These are phyloP conservation scores for Aegilops speltoides DNA, from an alignment of 176 grass and related monocot species.

Conservation along the genomic window DNA sequence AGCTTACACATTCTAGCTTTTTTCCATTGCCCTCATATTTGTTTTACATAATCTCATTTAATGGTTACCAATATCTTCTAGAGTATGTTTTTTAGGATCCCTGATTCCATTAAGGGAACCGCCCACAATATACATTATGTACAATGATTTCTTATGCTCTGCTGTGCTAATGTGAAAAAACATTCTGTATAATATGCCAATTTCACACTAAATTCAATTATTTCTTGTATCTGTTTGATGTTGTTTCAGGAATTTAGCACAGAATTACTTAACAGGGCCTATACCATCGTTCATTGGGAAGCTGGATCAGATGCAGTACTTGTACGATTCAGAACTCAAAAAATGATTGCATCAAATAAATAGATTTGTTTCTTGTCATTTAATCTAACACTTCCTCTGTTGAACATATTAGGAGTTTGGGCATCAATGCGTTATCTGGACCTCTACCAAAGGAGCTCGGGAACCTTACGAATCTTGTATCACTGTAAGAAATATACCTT, in stretches of 20 bases:
- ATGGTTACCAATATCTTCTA: neutral
- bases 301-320: slow-evolving; percentile 62
- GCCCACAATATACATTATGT: neutral
- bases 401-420: slow-evolving; percentile 50
- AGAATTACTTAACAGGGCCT: slow-evolving; percentile 72
- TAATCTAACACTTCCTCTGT: neutral
- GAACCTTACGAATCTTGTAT: slow-evolving; percentile 50
- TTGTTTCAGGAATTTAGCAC: slow-evolving; percentile 52
- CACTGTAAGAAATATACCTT: slow-evolving; percentile 46
- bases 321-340: slow-evolving; percentile 36
- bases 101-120: neutral
- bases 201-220: neutral
- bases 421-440: slow-evolving; percentile 81
- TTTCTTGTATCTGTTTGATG: neutral
- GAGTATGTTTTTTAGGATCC: neutral
- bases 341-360: neutral
- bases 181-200: neutral
- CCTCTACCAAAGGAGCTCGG: slow-evolving; percentile 80
- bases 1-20: neutral
- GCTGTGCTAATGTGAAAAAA: neutral
- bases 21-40: neutral
- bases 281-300: slow-evolving; percentile 71
- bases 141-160: neutral
- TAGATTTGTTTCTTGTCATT: neutral
- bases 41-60: neutral